Evolutionary conservation across 2,329 filamentous ascomycete species (phyloP).

Genomic region (Fusarium heterosporum): DNA sequence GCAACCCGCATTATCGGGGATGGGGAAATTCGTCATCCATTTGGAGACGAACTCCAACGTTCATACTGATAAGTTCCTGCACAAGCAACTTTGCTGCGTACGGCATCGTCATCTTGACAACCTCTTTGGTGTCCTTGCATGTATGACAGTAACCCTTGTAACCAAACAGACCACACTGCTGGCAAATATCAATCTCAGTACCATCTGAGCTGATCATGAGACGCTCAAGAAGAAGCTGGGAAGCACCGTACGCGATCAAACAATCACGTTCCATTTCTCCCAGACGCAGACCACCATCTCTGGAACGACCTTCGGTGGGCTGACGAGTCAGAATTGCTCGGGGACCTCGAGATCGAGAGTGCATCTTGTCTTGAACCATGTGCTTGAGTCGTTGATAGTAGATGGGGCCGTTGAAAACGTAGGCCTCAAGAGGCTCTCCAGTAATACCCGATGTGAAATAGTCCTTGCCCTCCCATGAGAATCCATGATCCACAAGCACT

Average conservation of each 20-base stretch:
- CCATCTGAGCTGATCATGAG: slow-evolving; percentile 95
- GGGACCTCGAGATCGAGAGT: slow-evolving; percentile 90
- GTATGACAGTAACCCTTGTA: slow-evolving; percentile 95
- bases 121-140: slow-evolving; percentile 84
- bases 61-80: slow-evolving; percentile 98
- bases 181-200: slow-evolving; percentile 92
- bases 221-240: slow-evolving; percentile 89
- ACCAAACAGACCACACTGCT: slow-evolving; percentile 93
- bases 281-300: slow-evolving; percentile 90
- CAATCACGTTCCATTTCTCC: slow-evolving; percentile 99
- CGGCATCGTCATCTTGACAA: slow-evolving; percentile 94
- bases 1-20: slow-evolving; percentile 53
- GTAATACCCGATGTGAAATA: slow-evolving; percentile 96
- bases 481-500: slow-evolving; percentile 86
- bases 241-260: slow-evolving; percentile 95
- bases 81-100: slow-evolving; percentile 97
- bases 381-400: slow-evolving; percentile 99
- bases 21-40: slow-evolving; percentile 93
- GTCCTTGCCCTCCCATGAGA: slow-evolving; percentile 97
- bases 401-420: slow-evolving; percentile 98
- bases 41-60: slow-evolving; percentile 92
- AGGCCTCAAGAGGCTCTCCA: slow-evolving; percentile 91
- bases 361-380: slow-evolving; percentile 99
- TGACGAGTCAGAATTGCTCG: slow-evolving; percentile 93
- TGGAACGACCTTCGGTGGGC: slow-evolving; percentile 93